Percentiles rank a stretch among this genome's conserved stretches.
phyloP scores from a whole-genome alignment of 805 yeast species.

The Phaffomyces opuntiae region DNA sequence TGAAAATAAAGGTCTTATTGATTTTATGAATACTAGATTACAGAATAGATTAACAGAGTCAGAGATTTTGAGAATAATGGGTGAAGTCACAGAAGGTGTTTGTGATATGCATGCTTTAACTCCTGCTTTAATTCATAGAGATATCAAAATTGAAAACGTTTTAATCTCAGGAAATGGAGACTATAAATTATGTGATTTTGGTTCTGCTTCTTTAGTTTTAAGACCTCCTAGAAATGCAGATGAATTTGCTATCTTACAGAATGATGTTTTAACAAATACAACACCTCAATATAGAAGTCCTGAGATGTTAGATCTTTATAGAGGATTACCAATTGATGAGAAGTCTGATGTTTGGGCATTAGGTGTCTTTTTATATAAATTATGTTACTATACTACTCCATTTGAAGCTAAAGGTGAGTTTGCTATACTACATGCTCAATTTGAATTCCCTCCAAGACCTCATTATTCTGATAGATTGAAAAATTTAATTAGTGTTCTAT shows the following conservation, averaged over 20 bases:
- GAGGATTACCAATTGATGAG: constrained; percentile 68
- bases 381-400: constrained; percentile 79
- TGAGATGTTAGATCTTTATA: constrained; percentile 70
- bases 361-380: constrained; percentile 69
- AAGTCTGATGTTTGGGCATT: constrained; percentile 84
- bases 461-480: constrained; percentile 55
- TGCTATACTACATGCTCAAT: constrained; percentile 53
- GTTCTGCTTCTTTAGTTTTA: constrained; percentile 62
- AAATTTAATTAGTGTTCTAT: constrained; percentile 52
- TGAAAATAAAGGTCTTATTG: constrained; percentile 66
- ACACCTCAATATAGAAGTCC: constrained; percentile 84
- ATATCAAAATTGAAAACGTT: constrained; percentile 78
- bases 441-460: constrained; percentile 48
- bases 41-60: constrained; percentile 58
- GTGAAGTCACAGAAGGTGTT: constrained; percentile 64
- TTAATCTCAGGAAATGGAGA: constrained; percentile 50
- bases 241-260: constrained; percentile 52
- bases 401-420: constrained; percentile 62
- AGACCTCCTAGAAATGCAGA: constrained; percentile 57
- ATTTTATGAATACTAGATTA: constrained; percentile 69
- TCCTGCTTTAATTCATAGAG: constrained; percentile 73
- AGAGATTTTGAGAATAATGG: constrained; percentile 63
- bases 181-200: constrained; percentile 76
- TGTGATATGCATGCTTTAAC: constrained; percentile 68
- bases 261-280: constrained; percentile 70